These are phyloP conservation scores for Xylaria nigripes DNA, from an alignment of 495 filamentous ascomycete genomes.

Conservation along the genomic window DNA sequence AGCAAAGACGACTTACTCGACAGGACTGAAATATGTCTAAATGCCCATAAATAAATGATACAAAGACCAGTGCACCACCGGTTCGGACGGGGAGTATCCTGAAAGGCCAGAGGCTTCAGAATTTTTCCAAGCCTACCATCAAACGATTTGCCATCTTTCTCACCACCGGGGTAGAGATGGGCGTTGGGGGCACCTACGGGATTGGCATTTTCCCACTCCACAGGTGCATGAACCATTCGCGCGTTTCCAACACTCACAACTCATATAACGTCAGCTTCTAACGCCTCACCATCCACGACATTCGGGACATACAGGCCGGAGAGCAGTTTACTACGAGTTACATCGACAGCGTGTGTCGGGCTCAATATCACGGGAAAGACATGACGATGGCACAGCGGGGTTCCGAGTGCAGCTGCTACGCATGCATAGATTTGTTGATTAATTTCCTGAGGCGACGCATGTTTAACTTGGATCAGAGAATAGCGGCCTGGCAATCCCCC, in stretches of 20 bases:
- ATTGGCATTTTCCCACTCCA: constrained; percentile 9
- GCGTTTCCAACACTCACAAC: constrained; percentile 11
- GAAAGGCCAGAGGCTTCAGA: background rate
- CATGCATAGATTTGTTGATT: background rate
- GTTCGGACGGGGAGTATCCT: background rate
- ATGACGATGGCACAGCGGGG: background rate
- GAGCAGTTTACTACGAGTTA: constrained; percentile 15
- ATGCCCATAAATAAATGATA: background rate
- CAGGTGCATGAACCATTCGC: constrained; percentile 21
- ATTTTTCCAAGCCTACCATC: background rate
- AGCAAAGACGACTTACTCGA: constrained; percentile 1
- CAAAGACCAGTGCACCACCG: background rate
- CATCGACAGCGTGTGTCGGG: background rate
- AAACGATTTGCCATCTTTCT: constrained; percentile 13
- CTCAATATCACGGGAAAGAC: background rate
- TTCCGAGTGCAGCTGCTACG: background rate
- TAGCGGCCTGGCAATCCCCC: no score
- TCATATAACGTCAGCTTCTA: background rate
- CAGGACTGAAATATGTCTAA: background rate
- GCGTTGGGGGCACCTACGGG: background rate
- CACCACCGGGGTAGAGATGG: constrained; percentile 11
- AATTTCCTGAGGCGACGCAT: background rate
- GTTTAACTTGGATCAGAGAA: background rate
- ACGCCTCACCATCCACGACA: constrained; percentile 5
- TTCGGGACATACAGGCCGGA: constrained; percentile 12